Conservation (phyloP, 2,329 filamentous ascomycete species). For the Trichoderma guizhouense region DNA sequence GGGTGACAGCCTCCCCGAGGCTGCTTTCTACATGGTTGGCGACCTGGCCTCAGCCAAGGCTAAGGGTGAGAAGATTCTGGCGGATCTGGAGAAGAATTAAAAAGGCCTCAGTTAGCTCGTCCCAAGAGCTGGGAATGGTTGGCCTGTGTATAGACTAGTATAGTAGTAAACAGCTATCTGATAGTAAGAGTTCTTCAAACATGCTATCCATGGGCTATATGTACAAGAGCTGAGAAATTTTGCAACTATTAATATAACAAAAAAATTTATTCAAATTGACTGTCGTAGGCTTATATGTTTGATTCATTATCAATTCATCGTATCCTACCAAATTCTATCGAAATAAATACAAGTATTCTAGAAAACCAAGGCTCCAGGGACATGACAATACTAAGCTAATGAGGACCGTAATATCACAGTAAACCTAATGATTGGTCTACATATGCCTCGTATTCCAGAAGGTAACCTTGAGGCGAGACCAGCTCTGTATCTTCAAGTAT, state of each 20-base stretch:
- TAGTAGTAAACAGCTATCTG: constrained; percentile 16
- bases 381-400: not conserved
- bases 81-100: constrained; percentile 74
- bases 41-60: constrained; percentile 86
- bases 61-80: constrained; percentile 99
- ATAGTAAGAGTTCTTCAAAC: constrained; percentile 16
- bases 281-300: not conserved
- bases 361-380: not conserved
- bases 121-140: constrained; percentile 32
- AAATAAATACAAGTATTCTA: not conserved
- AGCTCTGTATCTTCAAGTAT: constrained; percentile 47
- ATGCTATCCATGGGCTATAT: constrained; percentile 11
- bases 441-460: not conserved
- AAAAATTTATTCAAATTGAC: not conserved
- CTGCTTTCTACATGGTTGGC: constrained; percentile 97
- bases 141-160: constrained; percentile 57
- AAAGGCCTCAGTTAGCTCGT: constrained; percentile 36
- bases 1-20: constrained; percentile 92
- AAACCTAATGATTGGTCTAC: not conserved
- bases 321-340: not conserved
- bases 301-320: not conserved
- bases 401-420: not conserved
- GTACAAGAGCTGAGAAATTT: constrained; percentile 8
- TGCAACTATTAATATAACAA: constrained; percentile 12
- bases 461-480: constrained; percentile 18